A percentile compares a stretch with the other conserved stretches of the same genome.
phyloP scores from a whole-genome alignment of 1,284 basidiomycete species.

The Thecaphora frezii region DNA sequence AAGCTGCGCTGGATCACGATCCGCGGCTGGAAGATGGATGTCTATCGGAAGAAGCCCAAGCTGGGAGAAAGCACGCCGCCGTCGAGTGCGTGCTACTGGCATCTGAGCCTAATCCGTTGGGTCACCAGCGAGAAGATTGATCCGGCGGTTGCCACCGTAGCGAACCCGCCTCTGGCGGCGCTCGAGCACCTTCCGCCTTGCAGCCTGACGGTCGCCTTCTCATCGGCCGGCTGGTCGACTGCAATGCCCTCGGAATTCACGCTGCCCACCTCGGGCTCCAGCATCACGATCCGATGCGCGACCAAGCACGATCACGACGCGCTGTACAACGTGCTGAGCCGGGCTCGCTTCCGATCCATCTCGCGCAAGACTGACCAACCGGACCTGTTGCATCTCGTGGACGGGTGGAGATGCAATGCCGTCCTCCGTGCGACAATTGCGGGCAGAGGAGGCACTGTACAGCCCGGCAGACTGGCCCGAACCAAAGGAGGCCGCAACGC shows the following conservation, averaged over 20 bases:
- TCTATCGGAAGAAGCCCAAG: slow-evolving; percentile 34
- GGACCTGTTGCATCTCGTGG: slow-evolving; percentile 4
- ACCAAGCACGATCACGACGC: slow-evolving; percentile 34
- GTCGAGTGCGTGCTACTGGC: slow-evolving; percentile 17
- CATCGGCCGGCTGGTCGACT: background rate
- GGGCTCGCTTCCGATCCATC: slow-evolving; percentile 20
- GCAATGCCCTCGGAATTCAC: background rate
- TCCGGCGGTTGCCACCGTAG: slow-evolving; percentile 4
- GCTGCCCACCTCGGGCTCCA: slow-evolving; percentile 2
- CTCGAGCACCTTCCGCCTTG: slow-evolving; percentile 15
- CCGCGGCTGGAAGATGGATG: slow-evolving; percentile 30
- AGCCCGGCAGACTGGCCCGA: slow-evolving; percentile 22
- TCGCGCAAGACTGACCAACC: slow-evolving; percentile 1
- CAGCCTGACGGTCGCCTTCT: slow-evolving; percentile 18
- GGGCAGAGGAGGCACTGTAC: slow-evolving; percentile 41
- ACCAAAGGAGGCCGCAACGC: slow-evolving; percentile 25
- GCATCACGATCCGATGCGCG: slow-evolving; percentile 30
- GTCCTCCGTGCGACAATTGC: slow-evolving; percentile 35
- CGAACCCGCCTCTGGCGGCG: slow-evolving; percentile 19
- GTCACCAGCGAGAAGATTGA: slow-evolving; percentile 19
- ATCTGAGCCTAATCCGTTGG: slow-evolving; percentile 18
- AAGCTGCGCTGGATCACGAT: slow-evolving; percentile 43
- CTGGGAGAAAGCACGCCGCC: slow-evolving; percentile 15
- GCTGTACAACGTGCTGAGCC: slow-evolving; percentile 16
- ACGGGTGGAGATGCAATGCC: slow-evolving; percentile 34